Conservation (phyloP, 192 early-diverging fungal species). For the Jimgerdemannia lactiflua region DNA sequence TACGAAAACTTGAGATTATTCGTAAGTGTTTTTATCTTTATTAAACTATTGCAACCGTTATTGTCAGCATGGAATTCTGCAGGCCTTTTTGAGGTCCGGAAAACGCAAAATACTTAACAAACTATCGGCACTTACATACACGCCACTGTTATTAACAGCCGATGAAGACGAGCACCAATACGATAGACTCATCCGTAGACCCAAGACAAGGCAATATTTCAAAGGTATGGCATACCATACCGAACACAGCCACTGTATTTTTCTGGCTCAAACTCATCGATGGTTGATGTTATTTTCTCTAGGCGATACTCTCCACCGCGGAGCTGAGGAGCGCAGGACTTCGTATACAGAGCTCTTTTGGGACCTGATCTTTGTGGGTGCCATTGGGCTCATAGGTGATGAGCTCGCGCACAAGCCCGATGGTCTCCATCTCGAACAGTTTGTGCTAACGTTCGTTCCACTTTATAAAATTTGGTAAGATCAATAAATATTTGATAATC, state of each 20-base stretch:
- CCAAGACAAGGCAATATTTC: conserved; percentile 20
- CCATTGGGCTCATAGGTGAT: conserved; percentile 9
- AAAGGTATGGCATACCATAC: not conserved
- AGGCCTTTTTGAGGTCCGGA: too few species aligned
- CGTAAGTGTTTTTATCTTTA: not conserved
- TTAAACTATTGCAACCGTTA: not conserved
- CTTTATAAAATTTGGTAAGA: not conserved
- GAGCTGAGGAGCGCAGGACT: conserved; percentile 11
- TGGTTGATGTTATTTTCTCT: not conserved
- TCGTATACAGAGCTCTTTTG: conserved; percentile 25
- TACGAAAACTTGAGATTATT: conserved; percentile 22
- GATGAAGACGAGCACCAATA: conserved; percentile 11
- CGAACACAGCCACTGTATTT: not conserved
- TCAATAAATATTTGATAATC: not conserved
- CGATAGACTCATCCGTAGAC: conserved; percentile 14
- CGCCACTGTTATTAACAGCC: not conserved
- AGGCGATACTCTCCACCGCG: conserved; percentile 12
- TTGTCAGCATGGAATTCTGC: not conserved
- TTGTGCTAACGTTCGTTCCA: conserved; percentile 14
- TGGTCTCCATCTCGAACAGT: not conserved
- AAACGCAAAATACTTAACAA: too few species aligned
- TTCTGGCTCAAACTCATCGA: not conserved
- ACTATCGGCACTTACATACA: too few species aligned
- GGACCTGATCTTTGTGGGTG: conserved; percentile 23
- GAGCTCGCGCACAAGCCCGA: conserved; percentile 1